Evolutionary conservation across 352 stramenopile species (phyloP).

Genomic region (Phytopythium vexans): DNA sequence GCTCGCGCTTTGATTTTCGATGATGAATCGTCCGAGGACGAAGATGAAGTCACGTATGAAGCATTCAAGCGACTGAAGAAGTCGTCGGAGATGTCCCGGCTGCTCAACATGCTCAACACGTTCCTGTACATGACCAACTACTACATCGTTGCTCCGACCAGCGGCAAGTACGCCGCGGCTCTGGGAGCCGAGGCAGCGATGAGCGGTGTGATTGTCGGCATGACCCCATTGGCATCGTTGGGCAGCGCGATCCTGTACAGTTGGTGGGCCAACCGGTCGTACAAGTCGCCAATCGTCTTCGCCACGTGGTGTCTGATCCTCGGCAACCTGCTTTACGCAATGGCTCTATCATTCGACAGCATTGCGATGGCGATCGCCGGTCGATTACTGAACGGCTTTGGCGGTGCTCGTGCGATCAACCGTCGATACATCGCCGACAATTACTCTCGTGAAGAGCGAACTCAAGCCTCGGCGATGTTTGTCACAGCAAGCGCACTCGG

Average conservation of each 20-base stretch:
- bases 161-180: slow-evolving; percentile 87
- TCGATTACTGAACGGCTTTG: slow-evolving; percentile 92
- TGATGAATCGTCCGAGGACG: slow-evolving; percentile 73
- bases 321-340: slow-evolving; percentile 87
- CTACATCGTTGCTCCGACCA: slow-evolving; percentile 96
- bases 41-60: slow-evolving; percentile 66
- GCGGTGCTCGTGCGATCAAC: slow-evolving; percentile 90
- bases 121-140: slow-evolving; percentile 99
- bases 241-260: slow-evolving; percentile 92
- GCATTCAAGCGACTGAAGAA: slow-evolving; percentile 49
- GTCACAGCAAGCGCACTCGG: slow-evolving; percentile 91
- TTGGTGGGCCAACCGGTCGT: slow-evolving; percentile 92
- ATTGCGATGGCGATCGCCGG: slow-evolving; percentile 88
- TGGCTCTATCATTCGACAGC: slow-evolving; percentile 76
- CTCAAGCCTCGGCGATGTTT: slow-evolving; percentile 89
- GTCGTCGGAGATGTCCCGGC: slow-evolving; percentile 60
- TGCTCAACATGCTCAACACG: slow-evolving; percentile 94
- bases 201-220: slow-evolving; percentile 94
- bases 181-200: slow-evolving; percentile 88
- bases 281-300: slow-evolving; percentile 83
- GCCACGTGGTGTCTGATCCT: slow-evolving; percentile 79
- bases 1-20: slow-evolving; percentile 83
- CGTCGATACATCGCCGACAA: slow-evolving; percentile 88
- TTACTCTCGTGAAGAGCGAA: slow-evolving; percentile 87
- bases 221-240: slow-evolving; percentile 95